phyloP scores from a whole-genome alignment of 2,329 filamentous ascomycete genomes.

The Pyrenophora teres region DNA sequence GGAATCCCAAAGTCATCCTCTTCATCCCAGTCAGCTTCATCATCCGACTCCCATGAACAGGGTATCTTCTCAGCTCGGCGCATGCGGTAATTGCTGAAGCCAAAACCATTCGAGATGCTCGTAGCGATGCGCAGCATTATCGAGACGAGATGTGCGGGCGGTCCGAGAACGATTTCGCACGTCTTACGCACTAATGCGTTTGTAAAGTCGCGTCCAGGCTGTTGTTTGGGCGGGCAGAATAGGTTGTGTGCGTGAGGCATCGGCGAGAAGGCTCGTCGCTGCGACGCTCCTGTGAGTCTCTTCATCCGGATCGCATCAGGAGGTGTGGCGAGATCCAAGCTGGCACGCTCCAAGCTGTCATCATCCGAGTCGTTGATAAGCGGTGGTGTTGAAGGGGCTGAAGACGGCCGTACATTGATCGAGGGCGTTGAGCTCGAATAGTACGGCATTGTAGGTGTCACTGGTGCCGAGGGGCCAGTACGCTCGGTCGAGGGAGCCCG shows the following conservation, averaged over 20 bases:
- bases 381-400: conserved; percentile 52
- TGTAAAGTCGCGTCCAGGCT: conserved; percentile 43
- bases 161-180: conserved; percentile 74
- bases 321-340: conserved; percentile 48
- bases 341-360: conserved; percentile 48
- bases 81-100: conserved; percentile 42
- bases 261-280: conserved; percentile 66
- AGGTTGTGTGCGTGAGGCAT: conserved; percentile 71
- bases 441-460: conserved; percentile 31
- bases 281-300: conserved; percentile 58
- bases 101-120: conserved; percentile 63
- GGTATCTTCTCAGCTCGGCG: conserved; percentile 41
- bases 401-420: conserved; percentile 31
- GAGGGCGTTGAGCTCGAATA: conserved; percentile 23
- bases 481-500: conserved; percentile 27
- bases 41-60: conserved; percentile 64
- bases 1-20: conserved; percentile 64
- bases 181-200: conserved; percentile 76
- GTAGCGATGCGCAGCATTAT: conserved; percentile 83
- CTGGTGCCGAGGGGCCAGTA: conserved; percentile 18
- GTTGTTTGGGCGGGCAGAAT: conserved; percentile 57
- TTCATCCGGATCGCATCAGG: conserved; percentile 45
- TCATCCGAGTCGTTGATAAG: conserved; percentile 52
- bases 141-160: conserved; percentile 76
- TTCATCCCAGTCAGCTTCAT: conserved; percentile 56